A percentile compares a stretch with the other conserved stretches of the same genome.
phyloP scores from a whole-genome alignment of 2,329 filamentous ascomycete genomes.

The Ploettnerulaceae sp. region DNA sequence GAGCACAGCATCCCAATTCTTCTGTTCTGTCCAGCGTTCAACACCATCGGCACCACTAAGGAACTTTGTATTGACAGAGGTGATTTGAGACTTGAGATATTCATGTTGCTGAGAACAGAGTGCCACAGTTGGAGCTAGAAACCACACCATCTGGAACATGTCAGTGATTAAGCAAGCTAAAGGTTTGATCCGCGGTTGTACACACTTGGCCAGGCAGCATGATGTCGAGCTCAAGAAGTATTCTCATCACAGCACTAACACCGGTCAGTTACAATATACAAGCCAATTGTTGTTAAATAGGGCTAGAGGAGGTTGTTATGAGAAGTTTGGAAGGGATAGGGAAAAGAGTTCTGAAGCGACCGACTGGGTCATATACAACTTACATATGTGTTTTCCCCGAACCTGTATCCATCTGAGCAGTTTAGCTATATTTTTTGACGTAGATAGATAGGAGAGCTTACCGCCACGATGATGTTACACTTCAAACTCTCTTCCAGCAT shows the following conservation, averaged over 20 bases:
- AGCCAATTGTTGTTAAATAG: too few relatives aligned
- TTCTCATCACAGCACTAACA: slow-evolving; percentile 26
- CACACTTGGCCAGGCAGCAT: slow-evolving; percentile 20
- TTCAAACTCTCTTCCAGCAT: slow-evolving; percentile 68
- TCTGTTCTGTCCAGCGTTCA: slow-evolving; percentile 52
- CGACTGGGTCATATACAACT: slow-evolving; percentile 28
- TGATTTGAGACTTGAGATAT: slow-evolving; percentile 56
- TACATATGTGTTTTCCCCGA: slow-evolving; percentile 77
- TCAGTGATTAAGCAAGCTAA: slow-evolving; percentile 1
- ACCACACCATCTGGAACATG: slow-evolving; percentile 56
- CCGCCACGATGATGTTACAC: slow-evolving; percentile 67
- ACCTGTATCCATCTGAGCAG: slow-evolving; percentile 69
- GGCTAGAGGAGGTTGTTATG: too few relatives aligned
- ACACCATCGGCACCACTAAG: slow-evolving; percentile 51
- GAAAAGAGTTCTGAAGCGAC: background rate
- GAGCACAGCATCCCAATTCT: slow-evolving; percentile 55
- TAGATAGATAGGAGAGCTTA: slow-evolving; percentile 34
- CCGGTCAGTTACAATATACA: background rate
- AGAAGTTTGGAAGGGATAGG: too few relatives aligned
- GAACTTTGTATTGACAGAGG: slow-evolving; percentile 45
- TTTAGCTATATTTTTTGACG: background rate
- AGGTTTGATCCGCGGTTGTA: background rate
- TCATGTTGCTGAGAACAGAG: slow-evolving; percentile 62
- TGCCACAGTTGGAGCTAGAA: slow-evolving; percentile 64
- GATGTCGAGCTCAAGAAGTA: slow-evolving; percentile 25